Evolutionary conservation across 306 rosid genomes (phyloP).

Genomic region (Sicyos edulis): DNA sequence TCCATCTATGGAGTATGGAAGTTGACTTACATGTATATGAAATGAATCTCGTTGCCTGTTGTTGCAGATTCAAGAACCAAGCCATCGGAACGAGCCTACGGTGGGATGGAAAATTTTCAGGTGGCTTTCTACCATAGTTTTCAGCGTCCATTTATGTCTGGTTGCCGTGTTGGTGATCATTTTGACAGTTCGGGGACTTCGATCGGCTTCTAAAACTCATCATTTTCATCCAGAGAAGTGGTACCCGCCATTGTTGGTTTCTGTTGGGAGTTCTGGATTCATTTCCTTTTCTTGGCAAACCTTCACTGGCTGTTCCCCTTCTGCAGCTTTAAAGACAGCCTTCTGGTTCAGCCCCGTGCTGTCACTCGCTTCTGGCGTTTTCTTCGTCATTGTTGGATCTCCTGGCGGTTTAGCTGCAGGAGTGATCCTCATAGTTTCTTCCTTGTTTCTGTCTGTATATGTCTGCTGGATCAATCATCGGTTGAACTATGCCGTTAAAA

Average conservation of each 20-base stretch:
- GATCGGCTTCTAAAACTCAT: constrained; percentile 30
- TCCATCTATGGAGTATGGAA: neutral
- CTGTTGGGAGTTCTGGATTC: constrained; percentile 41
- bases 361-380: constrained; percentile 38
- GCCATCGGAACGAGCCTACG: constrained; percentile 27
- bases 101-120: constrained; percentile 22
- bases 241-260: constrained; percentile 41
- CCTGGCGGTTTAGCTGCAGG: constrained; percentile 38
- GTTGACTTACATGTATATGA: constrained; percentile 12
- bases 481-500: constrained; percentile 34
- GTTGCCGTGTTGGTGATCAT: constrained; percentile 33
- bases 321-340: constrained; percentile 39
- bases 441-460: constrained; percentile 50
- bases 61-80: constrained; percentile 37
- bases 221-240: constrained; percentile 48
- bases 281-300: constrained; percentile 50
- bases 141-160: constrained; percentile 39
- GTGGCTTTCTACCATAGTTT: constrained; percentile 33
- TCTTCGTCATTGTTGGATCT: constrained; percentile 39
- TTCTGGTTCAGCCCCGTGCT: constrained; percentile 58
- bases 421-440: constrained; percentile 33
- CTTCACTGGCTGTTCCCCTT: constrained; percentile 34
- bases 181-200: constrained; percentile 36
- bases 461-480: constrained; percentile 61
- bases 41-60: constrained; percentile 1